Evolutionary conservation across 441 rosid genomes (phyloP), one percentile per base, ranked within the genome.

Genomic region (Macaranga tanarius): DNA sequence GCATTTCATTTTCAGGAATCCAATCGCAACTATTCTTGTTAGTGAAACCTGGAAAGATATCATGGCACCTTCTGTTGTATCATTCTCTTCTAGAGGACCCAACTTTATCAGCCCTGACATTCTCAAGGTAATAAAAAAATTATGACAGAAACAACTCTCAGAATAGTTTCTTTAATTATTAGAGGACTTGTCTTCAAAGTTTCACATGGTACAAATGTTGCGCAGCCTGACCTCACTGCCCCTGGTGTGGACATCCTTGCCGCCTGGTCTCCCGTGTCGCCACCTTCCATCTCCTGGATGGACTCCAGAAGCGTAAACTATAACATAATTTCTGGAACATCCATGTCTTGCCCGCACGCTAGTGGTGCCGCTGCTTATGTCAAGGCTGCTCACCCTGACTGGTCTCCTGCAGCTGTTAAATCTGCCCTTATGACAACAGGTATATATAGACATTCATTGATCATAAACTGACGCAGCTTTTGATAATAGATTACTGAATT

Each of bases 331-430:
- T 94, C 96, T 0, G 96, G 96, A 56, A 90, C 97, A 67, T 94
- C 98, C 70, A 94, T 92, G 97, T 80, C 97, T 6, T 86, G 96
- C 76, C 97, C 98, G 3, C 96, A 94, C 3, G 90, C 86, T 28
- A 80, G 92, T 13, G 97, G 84, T 12, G 81, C 85, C 26, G 95
- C 89, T 20, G 91, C 93, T 0, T 69, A 83, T 2, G 79, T 92
- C 52, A 94, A 92, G 84, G 84, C 91, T 63, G 84, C 57, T 10
- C 83, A 90, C 71, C 95, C 91, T 12, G 69, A 80, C 9, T 90
- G 92, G 91, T 72, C 83, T 28, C 87, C 97, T 52, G 84, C 97
- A 1, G 91, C 90, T 1, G 74, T 94, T 72, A 88, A 73, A 84
- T 93, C 97, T 0, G 96, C 91, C 76, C 84, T 90, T 69, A 88